Evolutionary conservation across 305 asterid species (phyloP), one percentile per base, ranked within the genome.

Genomic region (Caryopteris hybrid): DNA sequence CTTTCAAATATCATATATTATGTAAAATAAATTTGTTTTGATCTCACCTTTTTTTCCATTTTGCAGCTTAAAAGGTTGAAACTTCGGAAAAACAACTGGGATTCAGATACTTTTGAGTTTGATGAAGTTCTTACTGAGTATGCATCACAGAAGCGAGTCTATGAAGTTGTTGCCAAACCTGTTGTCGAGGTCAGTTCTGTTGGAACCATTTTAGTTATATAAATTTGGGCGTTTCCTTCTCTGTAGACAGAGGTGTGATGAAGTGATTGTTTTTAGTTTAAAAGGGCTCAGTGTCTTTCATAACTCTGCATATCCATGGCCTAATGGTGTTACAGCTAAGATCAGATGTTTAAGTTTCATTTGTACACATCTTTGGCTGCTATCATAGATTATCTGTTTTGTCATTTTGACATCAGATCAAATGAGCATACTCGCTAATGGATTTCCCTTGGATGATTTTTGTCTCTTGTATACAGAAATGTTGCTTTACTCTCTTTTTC

Each of bases 111-210:
- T 33, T 95, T 81, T 72, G 97, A 92, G 78, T 95, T 95, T 75
- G 98, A 95, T 75, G 97, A 86, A 83, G 86, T 95, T 81, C 87
- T 95, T 43, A 89, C 97, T 20, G 99, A 95, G 80, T 85, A 70
- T 74, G 94, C 99, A 52, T 95, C 99, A 12, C 99, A 95, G 72
- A 92, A 92, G 77, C 95, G 99, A 39, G 98, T 95, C 61, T 95
- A 95, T 56, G 98, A 95, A 88, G 96, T 92, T 70, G 99, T 95
- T 58, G 99, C 99, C 48, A 95, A 95, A 78, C 99, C 99, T 81
- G 99, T 95, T 14, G 99, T 92, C 10, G 99, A 95, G 98, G 99
- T 95, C 65, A 29, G 80, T 75, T 41, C 22, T 53, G 39, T 61
- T 45, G 66, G 59, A 69, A 2, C 61, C 22, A 17, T 61, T 47